These are phyloP conservation scores for Xylaria palmicola DNA, from an alignment of 495 filamentous ascomycete genomes.

Conservation along the genomic window DNA sequence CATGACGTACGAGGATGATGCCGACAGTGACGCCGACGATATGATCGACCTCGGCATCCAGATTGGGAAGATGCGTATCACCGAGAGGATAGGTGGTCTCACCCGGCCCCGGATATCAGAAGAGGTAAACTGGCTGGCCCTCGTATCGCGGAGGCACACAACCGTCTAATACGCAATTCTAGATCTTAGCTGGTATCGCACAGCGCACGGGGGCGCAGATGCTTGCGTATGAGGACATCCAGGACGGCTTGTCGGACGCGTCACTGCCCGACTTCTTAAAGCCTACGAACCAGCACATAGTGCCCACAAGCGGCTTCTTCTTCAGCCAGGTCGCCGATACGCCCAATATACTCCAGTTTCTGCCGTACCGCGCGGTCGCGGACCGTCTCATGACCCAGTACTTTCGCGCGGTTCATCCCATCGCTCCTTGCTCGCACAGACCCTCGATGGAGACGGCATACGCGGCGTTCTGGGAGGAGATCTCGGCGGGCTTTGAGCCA, in stretches of 20 bases:
- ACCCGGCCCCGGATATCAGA: slow-evolving; percentile 61
- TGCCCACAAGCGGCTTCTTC: slow-evolving; percentile 65
- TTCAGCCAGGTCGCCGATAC: slow-evolving; percentile 53
- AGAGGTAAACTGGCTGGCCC: slow-evolving; percentile 49
- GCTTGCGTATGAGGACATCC: slow-evolving; percentile 18
- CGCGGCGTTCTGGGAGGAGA: slow-evolving; percentile 59
- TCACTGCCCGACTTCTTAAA: slow-evolving; percentile 45
- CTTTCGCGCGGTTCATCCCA: slow-evolving; percentile 62
- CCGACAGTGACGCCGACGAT: slow-evolving; percentile 56
- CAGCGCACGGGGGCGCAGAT: slow-evolving; percentile 2
- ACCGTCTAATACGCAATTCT: slow-evolving; percentile 5
- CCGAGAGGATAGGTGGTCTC: slow-evolving; percentile 65
- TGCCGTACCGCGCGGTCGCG: slow-evolving; percentile 50
- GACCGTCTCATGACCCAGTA: slow-evolving; percentile 64
- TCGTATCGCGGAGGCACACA: slow-evolving; percentile 6
- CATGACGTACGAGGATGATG: slow-evolving; percentile 62
- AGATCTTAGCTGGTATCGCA: slow-evolving; percentile 33
- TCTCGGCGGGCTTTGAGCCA: slow-evolving; percentile 55
- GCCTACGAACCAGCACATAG: slow-evolving; percentile 54
- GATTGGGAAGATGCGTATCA: slow-evolving; percentile 69
- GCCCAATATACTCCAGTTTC: slow-evolving; percentile 52
- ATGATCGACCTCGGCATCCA: slow-evolving; percentile 68
- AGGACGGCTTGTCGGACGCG: slow-evolving; percentile 13
- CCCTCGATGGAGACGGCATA: slow-evolving; percentile 65
- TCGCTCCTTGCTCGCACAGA: slow-evolving; percentile 62